Percentiles rank a stretch among this genome's conserved stretches.
phyloP scores from a whole-genome alignment of 1,139 yeast species.

The Sugiyamaella sp. region DNA sequence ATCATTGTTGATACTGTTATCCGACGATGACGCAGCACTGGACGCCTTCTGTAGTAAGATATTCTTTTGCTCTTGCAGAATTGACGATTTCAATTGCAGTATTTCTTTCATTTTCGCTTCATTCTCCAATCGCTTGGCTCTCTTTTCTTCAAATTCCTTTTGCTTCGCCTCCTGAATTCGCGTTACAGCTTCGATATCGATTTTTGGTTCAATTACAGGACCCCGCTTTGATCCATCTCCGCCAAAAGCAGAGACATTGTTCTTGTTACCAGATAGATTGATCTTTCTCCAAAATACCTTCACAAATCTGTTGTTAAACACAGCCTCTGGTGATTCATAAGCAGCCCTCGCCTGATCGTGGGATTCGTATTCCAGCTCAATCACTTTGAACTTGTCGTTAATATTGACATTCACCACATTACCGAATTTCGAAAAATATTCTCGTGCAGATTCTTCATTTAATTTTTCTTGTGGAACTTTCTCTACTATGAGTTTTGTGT shows the following conservation, averaged over 20 bases:
- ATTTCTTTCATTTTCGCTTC: constrained; percentile 43
- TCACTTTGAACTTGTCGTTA: constrained; percentile 37
- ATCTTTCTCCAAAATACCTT: constrained; percentile 49
- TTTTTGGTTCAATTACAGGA: constrained; percentile 2
- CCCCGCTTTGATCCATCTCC: constrained; percentile 7
- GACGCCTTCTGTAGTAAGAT: constrained; percentile 28
- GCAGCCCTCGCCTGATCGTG: constrained; percentile 49
- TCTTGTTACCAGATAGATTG: constrained; percentile 21
- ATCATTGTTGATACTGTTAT: constrained; percentile 32
- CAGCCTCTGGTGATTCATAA: constrained; percentile 49
- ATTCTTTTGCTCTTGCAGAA: constrained; percentile 42
- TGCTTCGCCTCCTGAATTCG: constrained; percentile 47
- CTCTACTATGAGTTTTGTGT: constrained; percentile 45
- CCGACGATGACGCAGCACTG: constrained; percentile 3
- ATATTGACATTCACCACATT: constrained; percentile 41
- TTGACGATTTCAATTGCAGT: constrained; percentile 42
- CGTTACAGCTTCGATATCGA: constrained; percentile 46
- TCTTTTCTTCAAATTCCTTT: constrained; percentile 47
- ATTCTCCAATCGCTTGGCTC: constrained; percentile 42
- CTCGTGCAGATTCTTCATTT: constrained; percentile 41
- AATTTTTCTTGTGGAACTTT: constrained; percentile 49
- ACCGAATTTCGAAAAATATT: constrained; percentile 50
- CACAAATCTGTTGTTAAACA: constrained; percentile 54
- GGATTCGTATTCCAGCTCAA: constrained; percentile 46
- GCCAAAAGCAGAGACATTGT: constrained; percentile 16